Evolutionary conservation across 352 stramenopile genomes (phyloP), one percentile per base, ranked within the genome.

Genomic region (Phytophthora melonis): DNA sequence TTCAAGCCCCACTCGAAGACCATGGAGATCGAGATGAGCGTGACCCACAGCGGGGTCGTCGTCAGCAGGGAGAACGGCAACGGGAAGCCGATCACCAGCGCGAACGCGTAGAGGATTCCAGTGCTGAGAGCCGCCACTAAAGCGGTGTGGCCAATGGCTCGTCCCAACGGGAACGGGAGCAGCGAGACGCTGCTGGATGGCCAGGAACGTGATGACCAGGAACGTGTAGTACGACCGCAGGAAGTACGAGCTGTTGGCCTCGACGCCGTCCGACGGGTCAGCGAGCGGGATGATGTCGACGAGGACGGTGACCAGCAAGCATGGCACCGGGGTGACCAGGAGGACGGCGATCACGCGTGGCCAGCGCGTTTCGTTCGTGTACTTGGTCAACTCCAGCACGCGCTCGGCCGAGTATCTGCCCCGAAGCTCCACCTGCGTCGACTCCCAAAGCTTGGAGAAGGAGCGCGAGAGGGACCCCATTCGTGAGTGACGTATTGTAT

Each of bases 381-480:
- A 78, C 2, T 54, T 61, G 5, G 61, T 56, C 4, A 78, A 34
- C 0, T 66, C 36, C 0, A 59, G n/a, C 0, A 78, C 52, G 5
- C 66, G 60, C 18, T 63, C 39, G 3, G 27, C 39, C 7, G 71
- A 78, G 50, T 74, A 78, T 10, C 43, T 68, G 7, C 71, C 66
- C 5, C 59, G 66, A 3, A 78, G 57, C 57, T 78, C 66, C n/a
- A 78, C 71, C 53, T 78, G 66, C 6, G 57, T 57, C 5, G 50
- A 52, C 39, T 78, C 56, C 61, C 68, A 75, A 5, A 70, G 9
- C 47, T 54, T 30, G 8, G 47, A 54, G 14, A 54, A 25, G 9
- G 47, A 54, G 47, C 47, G 47, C n/a, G 7, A 30, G n/a, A 54
- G 14, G n/a, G 10, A 25, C 7, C 19, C 47, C 47, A 21, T 50